These are phyloP conservation scores for Aspergillus tamarii DNA, from an alignment of 2,329 filamentous ascomycete genomes.

Conservation along the genomic window DNA sequence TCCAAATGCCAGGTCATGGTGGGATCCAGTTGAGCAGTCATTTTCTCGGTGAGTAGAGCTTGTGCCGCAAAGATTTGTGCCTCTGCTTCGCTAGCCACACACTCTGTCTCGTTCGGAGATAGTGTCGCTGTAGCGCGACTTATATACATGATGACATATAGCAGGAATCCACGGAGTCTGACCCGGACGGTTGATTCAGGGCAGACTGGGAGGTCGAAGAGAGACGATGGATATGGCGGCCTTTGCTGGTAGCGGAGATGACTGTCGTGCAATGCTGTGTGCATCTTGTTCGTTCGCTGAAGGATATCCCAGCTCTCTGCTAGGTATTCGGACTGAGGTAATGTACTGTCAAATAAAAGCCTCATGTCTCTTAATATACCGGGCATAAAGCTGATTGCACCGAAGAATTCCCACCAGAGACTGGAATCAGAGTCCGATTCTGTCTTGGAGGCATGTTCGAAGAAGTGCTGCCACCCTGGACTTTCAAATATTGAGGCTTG, in stretches of 20 bases:
- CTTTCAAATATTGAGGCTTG: not conserved
- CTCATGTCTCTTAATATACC: slow-evolving; percentile 1
- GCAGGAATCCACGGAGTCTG: not conserved
- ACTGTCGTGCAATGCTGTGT: not conserved
- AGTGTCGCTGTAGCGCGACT: not conserved
- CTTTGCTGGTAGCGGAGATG: not conserved
- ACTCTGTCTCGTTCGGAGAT: not conserved
- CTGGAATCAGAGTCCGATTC: not conserved
- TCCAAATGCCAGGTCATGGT: slow-evolving; percentile 7
- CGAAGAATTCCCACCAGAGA: slow-evolving; percentile 8
- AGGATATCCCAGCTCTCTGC: not conserved
- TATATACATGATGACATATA: slow-evolving; percentile 6
- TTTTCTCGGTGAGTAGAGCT: not conserved
- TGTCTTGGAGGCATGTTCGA: not conserved
- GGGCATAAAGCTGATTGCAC: slow-evolving; percentile 1
- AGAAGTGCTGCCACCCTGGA: not conserved
- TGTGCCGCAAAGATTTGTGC: not conserved
- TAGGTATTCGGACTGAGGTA: not conserved
- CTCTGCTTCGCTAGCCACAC: not conserved
- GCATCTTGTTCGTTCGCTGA: not conserved
- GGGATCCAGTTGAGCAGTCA: not conserved
- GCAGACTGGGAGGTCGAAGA: not conserved
- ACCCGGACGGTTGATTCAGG: not conserved
- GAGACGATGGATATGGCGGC: not conserved
- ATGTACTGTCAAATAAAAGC: not conserved